Evolutionary conservation across 352 stramenopile genomes (phyloP).

Genomic region (Pilasporangium apinafurcum): DNA sequence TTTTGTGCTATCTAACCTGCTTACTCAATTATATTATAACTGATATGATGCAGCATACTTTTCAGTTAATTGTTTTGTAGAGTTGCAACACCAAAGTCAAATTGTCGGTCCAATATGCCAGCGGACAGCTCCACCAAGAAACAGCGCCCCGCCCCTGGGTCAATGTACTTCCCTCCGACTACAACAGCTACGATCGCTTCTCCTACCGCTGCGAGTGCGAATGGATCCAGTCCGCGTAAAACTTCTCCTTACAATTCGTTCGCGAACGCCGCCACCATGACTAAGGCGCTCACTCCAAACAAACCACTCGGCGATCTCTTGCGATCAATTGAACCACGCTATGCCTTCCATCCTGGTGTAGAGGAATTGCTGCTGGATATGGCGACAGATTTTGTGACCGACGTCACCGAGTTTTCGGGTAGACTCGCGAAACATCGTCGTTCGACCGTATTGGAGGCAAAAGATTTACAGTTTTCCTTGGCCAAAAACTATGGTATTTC

Average conservation of each 20-base stretch:
- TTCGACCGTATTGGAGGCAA: conserved; percentile 61
- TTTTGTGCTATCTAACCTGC: too few species aligned
- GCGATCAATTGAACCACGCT: conserved; percentile 64
- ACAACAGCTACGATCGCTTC: conserved; percentile 10
- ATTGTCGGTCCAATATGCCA: too few species aligned
- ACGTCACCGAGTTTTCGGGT: conserved; percentile 64
- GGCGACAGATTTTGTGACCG: conserved; percentile 70
- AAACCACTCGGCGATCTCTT: conserved; percentile 62
- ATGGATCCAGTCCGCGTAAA: conserved; percentile 11
- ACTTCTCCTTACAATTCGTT: conserved; percentile 30
- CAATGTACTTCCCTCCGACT: conserved; percentile 36
- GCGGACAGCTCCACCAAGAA: conserved; percentile 36
- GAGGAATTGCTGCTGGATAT: conserved; percentile 82
- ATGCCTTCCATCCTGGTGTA: conserved; percentile 66
- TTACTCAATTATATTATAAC: too few species aligned
- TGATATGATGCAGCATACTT: too few species aligned
- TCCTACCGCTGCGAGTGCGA: conserved; percentile 3
- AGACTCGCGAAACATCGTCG: conserved; percentile 69
- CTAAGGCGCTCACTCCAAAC: conserved; percentile 58
- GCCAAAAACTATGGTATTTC: conserved; percentile 86
- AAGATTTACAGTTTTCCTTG: conserved; percentile 76
- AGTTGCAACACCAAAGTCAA: too few species aligned
- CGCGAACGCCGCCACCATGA: conserved; percentile 26
- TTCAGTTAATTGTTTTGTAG: too few species aligned
- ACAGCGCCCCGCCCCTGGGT: conserved; percentile 26